phyloP scores from a whole-genome alignment of 805 yeast genomes.

The Tetrapisispora fleetii region DNA sequence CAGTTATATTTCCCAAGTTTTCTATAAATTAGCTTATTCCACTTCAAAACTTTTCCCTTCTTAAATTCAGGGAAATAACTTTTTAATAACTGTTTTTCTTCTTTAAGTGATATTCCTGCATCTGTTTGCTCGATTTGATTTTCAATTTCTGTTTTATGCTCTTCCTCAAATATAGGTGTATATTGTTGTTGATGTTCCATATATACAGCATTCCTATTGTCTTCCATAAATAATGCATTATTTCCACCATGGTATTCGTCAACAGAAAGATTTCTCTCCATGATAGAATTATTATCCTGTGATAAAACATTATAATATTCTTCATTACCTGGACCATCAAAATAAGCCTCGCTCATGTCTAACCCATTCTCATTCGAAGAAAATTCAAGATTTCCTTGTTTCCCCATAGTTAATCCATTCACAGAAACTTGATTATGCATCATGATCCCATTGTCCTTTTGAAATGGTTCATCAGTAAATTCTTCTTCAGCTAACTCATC shows the following conservation, averaged over 20 bases:
- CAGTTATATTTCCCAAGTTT: conserved; percentile 40
- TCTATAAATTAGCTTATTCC: conserved; percentile 45
- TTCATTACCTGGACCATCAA: conserved; percentile 3
- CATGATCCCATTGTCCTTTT: conserved; percentile 6
- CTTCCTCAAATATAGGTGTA: conserved; percentile 12
- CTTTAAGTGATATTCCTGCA: conserved; percentile 17
- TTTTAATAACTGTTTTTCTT: conserved; percentile 31
- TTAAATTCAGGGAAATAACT: conserved; percentile 47
- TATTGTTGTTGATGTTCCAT: conserved; percentile 16
- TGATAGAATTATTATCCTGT: conserved; percentile 3
- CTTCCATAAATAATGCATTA: conserved; percentile 28
- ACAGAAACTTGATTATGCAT: not conserved
- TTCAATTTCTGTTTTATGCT: conserved; percentile 9
- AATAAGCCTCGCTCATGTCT: conserved; percentile 2
- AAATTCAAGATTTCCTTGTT: not conserved
- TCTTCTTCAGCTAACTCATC: conserved; percentile 94
- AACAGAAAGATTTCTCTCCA: conserved; percentile 2
- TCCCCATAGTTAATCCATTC: not conserved
- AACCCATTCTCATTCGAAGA: not conserved
- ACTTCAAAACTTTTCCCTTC: conserved; percentile 39
- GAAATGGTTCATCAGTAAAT: conserved; percentile 10
- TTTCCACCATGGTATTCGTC: conserved; percentile 19
- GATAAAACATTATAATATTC: conserved; percentile 5
- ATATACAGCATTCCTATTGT: conserved; percentile 8
- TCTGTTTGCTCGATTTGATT: conserved; percentile 7